Base-by-base conservation (phyloP, 148 eudicot genomes). In the Chenopodium quinoa region DNA sequence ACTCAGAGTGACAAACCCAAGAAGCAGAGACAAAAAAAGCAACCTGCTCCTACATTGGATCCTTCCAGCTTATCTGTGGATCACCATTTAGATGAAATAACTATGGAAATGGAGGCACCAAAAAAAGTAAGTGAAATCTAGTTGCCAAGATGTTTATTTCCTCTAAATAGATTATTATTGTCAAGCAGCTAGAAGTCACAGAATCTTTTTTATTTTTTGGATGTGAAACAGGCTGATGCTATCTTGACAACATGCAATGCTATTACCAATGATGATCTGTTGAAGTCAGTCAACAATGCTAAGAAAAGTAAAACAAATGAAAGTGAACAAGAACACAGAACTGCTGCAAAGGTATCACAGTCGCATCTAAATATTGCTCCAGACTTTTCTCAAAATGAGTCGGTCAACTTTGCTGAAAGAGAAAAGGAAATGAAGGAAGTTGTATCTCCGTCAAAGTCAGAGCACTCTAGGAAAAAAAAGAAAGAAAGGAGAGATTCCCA, bases 401-500 rank as follows among this genome's bases (percentile, higher is more conserved):
- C 58, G 58, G 7, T 14, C 56, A 5, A 54, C 20, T 22, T 32
- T 20, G n/a, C 27, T 74, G 73, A 65, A 74, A 65, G 17, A 64
- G 85, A 83, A 75, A 75, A 17, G 40, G 58, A 50, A 73, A 66
- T 48, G 13, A 11, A n/a, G 50, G 79, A 75, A 56, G 48, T 58
- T 25, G 46, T 20, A n/a, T 12, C 77, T 37, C 70, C 37, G 1
- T 46, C 14, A 3, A 34, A 20, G 13, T 68, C 71, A 22, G 87
- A 69, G 47, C 83, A 69, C 19, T 56, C 50, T 52, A 37, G 69
- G 63, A 87, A 85, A 75, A 85, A 75, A 23, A 88, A 77, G 86
- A 87, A 80, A 79, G 89, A 70, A 48, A 83, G 27, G 83, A 89
- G 71, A 40, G 44, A 40, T 40, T 40, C 44, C 44, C 44, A 40